Evolutionary conservation across 2,329 filamentous ascomycete species (phyloP).

Genomic region (Pseudopithomyces chartarum): DNA sequence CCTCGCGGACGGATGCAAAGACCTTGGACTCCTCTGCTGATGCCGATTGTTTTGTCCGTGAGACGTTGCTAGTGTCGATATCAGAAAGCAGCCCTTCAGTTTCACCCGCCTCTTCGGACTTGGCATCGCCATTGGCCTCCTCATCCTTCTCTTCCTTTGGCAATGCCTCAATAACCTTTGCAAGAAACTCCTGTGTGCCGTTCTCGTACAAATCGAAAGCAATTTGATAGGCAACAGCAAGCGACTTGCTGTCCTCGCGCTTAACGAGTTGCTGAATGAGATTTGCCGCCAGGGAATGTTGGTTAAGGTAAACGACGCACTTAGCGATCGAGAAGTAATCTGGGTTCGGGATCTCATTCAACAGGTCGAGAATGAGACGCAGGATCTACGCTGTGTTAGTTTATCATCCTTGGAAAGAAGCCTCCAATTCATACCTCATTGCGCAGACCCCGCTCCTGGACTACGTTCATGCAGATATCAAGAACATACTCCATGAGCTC

Average conservation of each 20-base stretch:
- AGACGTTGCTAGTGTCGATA: slow-evolving; percentile 59
- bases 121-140: slow-evolving; percentile 50
- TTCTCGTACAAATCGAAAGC: slow-evolving; percentile 99
- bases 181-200: slow-evolving; percentile 93
- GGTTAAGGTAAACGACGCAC: slow-evolving; percentile 94
- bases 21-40: slow-evolving; percentile 58
- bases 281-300: slow-evolving; percentile 85
- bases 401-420: neutral
- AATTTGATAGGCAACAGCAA: slow-evolving; percentile 92
- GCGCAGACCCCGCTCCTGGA: slow-evolving; percentile 88
- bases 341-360: slow-evolving; percentile 88
- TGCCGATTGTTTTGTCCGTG: slow-evolving; percentile 49
- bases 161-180: slow-evolving; percentile 83
- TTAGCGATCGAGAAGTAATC: slow-evolving; percentile 99
- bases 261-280: slow-evolving; percentile 83
- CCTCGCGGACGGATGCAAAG: slow-evolving; percentile 62
- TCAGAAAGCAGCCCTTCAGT: slow-evolving; percentile 64
- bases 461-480: slow-evolving; percentile 95
- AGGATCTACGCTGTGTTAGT: slow-evolving; percentile 66
- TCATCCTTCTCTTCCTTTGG: slow-evolving; percentile 62
- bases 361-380: slow-evolving; percentile 88
- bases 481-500: slow-evolving; percentile 97
- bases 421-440: slow-evolving; percentile 58
- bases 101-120: slow-evolving; percentile 58
- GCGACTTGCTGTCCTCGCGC: slow-evolving; percentile 76